phyloP scores from a whole-genome alignment of 352 stramenopile species.

The Globisporangium paroecandrum region DNA sequence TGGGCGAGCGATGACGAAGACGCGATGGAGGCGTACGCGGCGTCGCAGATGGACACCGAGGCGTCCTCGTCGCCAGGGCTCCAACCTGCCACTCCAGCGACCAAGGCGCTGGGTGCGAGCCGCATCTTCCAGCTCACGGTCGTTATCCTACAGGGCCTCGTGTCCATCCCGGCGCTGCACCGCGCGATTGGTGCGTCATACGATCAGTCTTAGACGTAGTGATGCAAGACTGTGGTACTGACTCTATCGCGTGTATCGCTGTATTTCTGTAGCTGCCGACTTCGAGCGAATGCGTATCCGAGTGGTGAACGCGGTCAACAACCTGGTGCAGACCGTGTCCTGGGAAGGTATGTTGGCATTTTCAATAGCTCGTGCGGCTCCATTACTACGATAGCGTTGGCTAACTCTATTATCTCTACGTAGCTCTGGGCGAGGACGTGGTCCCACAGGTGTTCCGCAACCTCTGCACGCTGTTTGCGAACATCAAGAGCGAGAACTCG shows the following conservation, averaged over 20 bases:
- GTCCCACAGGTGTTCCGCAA: conserved; percentile 77
- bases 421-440: conserved; percentile 42
- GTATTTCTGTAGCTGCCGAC: conserved; percentile 34
- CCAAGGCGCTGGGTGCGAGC: conserved; percentile 39
- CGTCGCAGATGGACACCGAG: conserved; percentile 57
- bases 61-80: neutral
- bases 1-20: conserved; percentile 88
- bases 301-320: conserved; percentile 79
- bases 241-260: too few relatives aligned
- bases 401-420: neutral
- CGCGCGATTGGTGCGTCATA: conserved; percentile 39
- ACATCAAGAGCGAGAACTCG: conserved; percentile 44
- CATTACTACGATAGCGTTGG: neutral
- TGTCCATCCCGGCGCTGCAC: conserved; percentile 60
- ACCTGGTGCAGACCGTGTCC: conserved; percentile 61
- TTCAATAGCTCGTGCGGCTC: neutral
- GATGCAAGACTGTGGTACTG: too few relatives aligned
- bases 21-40: conserved; percentile 79
- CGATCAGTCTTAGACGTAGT: neutral
- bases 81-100: conserved; percentile 22
- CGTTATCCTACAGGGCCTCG: conserved; percentile 70
- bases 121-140: conserved; percentile 54
- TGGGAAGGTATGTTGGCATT: conserved; percentile 32
- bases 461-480: conserved; percentile 71
- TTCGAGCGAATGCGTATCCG: conserved; percentile 83